Base-by-base conservation (phyloP, 2,329 filamentous ascomycete genomes). In the Apiospora saccharicola region DNA sequence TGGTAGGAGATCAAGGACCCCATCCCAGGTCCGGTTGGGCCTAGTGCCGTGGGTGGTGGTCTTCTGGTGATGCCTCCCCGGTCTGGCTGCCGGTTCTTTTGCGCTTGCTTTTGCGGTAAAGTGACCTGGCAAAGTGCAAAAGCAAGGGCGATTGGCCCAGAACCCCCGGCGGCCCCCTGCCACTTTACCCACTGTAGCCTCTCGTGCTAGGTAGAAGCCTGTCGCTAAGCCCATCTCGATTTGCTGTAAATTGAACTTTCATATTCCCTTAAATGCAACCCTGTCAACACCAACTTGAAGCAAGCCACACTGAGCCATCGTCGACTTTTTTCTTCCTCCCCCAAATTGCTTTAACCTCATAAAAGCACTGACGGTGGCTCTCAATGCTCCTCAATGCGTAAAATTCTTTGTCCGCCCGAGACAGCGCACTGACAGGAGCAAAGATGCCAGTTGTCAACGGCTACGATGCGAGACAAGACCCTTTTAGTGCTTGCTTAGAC, bases 231-330 rank as follows among this genome's bases (percentile, higher is more conserved):
- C 57, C 57, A 41, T 64, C 57, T 64, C 34, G 30, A 64, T 64
- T 64, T 41, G 57, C 57, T 64, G 57, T 24, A 64, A 64, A 64
- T 64, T 64, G 57, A 64, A 64, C 34, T 64, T 64, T 64, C 57
- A 61, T 61, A 19, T 61, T 61, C 53, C 53, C 30, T 61, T 37
- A 61, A 61, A 61, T 61, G 53, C 53, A 37, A 61, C 53, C 30
- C 53, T 57, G 51, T 53, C 44, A 47, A 47, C 46, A 10, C 10
- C 19, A 49, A 49, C 22, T 10, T 49, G 46, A 49, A 49, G 46
- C 46, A 49, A 49, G 46, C 46, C 46, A 19, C 37, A 16, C 53
- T 61, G 53, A 61, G 53, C 53, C 53, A 61, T 61, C 53, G 30
- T 37, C 53, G 30, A 16, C 6, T 19, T 22, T 57, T 57, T 46